A percentile compares a stretch with the other conserved stretches of the same genome.
These are phyloP conservation scores for Psilocybe tampanensis DNA, from an alignment of 768 basidiomycete species.

Conservation along the genomic window DNA sequence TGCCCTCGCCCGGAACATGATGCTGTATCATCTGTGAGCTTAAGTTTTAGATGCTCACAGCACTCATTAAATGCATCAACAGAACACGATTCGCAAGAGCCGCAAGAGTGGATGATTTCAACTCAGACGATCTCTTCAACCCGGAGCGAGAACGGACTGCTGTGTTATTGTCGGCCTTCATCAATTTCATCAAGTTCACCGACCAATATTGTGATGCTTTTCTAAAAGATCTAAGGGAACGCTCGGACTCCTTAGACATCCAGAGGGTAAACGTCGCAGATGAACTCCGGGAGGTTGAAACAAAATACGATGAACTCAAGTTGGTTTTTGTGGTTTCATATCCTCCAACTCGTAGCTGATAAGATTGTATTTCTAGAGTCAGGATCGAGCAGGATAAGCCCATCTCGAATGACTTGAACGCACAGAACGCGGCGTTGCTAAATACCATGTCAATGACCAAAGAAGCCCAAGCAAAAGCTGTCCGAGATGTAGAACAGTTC, in stretches of 20 bases:
- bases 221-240: constrained; percentile 61
- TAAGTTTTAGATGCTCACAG: no score
- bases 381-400: constrained; percentile 74
- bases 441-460: constrained; percentile 72
- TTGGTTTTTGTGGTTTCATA: constrained; percentile 30
- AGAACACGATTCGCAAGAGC: constrained; percentile 74
- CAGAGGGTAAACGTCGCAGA: constrained; percentile 63
- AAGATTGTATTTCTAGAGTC: constrained; percentile 38
- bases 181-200: constrained; percentile 92
- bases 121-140: constrained; percentile 66
- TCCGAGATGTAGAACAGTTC: constrained; percentile 68
- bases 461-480: constrained; percentile 57
- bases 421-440: constrained; percentile 63
- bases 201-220: constrained; percentile 69
- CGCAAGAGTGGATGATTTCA: constrained; percentile 78
- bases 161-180: constrained; percentile 80
- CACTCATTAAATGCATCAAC: not conserved
- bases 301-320: constrained; percentile 59
- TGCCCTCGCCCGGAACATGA: constrained; percentile 61
- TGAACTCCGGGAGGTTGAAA: constrained; percentile 50
- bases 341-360: constrained; percentile 2
- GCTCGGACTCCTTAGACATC: constrained; percentile 54
- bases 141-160: constrained; percentile 80
- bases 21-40: constrained; percentile 70
- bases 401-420: constrained; percentile 56